phyloP scores from a whole-genome alignment of 1,284 basidiomycete genomes.

The Austropuccinia psidii region DNA sequence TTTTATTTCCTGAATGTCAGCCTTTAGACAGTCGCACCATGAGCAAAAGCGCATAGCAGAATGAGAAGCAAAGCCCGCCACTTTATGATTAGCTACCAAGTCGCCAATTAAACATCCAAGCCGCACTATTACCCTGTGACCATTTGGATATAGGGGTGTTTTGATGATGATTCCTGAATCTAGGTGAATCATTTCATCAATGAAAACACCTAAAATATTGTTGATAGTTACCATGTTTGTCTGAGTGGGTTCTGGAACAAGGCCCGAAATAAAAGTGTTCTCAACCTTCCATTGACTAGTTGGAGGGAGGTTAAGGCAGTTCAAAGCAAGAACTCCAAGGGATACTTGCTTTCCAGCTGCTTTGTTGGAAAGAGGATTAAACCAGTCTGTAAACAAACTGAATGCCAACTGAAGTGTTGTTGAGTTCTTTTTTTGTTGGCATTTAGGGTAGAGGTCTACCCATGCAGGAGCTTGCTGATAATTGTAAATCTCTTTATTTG shows the following conservation, averaged over 20 bases:
- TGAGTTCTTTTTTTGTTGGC: too few relatives aligned
- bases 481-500: not conserved
- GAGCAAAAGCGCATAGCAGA: not conserved
- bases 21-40: not conserved
- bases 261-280: not conserved
- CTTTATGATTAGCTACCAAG: not conserved
- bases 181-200: not conserved
- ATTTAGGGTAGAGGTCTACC: too few relatives aligned
- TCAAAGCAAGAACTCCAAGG: not conserved
- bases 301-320: not conserved
- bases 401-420: not conserved
- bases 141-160: not conserved
- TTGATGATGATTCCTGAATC: not conserved
- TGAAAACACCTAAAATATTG: not conserved
- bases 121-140: not conserved
- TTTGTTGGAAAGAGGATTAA: constrained; percentile 5
- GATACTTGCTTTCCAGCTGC: not conserved
- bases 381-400: constrained; percentile 2
- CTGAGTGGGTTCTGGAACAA: not conserved
- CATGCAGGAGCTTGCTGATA: too few relatives aligned
- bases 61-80: not conserved
- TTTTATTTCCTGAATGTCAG: too few relatives aligned
- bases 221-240: not conserved
- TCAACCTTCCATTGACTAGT: not conserved
- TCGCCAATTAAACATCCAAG: not conserved